Conservation (phyloP, 2,329 filamentous ascomycete genomes). For the Aspergillus pseudoglaucus region DNA sequence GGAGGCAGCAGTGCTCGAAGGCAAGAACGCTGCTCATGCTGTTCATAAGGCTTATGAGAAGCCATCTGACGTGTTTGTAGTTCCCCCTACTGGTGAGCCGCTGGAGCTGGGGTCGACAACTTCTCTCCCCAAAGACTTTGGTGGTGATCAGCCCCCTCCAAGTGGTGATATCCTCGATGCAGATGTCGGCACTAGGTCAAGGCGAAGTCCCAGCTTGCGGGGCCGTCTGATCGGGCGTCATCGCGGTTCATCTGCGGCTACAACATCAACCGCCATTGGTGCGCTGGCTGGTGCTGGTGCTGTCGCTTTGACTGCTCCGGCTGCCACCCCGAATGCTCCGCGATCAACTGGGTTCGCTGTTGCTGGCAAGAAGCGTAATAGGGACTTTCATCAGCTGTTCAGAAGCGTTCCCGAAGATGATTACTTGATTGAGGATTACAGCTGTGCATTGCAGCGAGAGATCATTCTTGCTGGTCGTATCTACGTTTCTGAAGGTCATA, state of each 20-base stretch:
- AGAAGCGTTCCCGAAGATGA: conserved; percentile 97
- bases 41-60: conserved; percentile 55
- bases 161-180: conserved; percentile 59
- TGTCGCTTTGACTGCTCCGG: conserved; percentile 60
- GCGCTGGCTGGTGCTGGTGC: conserved; percentile 63
- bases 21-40: conserved; percentile 53
- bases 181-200: conserved; percentile 48
- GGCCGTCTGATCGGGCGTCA: conserved; percentile 63
- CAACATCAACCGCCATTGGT: conserved; percentile 62
- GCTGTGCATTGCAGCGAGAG: conserved; percentile 89
- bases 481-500: conserved; percentile 93
- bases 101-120: conserved; percentile 24
- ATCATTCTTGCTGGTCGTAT: conserved; percentile 89
- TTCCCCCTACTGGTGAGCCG: conserved; percentile 33
- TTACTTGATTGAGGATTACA: conserved; percentile 97
- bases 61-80: conserved; percentile 33
- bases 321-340: conserved; percentile 53
- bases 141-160: conserved; percentile 60
- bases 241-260: conserved; percentile 72
- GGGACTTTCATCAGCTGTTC: conserved; percentile 89
- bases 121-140: conserved; percentile 25
- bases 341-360: conserved; percentile 93
- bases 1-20: conserved; percentile 51
- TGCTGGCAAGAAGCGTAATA: conserved; percentile 90
- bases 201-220: conserved; percentile 61